A percentile compares a stretch with the other conserved stretches of the same genome.
Evolutionary conservation across 1,284 basidiomycete species (phyloP).

Genomic region (Vanrija sp.): DNA sequence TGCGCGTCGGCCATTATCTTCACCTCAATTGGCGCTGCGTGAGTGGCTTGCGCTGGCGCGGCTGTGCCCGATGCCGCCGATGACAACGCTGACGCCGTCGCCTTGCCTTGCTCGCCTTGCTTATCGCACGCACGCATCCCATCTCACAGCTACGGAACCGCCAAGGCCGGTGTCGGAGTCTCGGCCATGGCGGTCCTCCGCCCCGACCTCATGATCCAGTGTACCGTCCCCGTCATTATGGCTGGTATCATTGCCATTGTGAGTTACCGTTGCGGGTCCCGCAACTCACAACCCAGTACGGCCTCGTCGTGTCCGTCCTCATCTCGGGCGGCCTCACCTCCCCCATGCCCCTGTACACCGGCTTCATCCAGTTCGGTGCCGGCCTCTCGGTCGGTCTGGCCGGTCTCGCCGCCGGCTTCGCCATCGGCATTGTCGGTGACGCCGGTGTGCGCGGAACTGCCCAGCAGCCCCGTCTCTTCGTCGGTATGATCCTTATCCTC

Average conservation of each 20-base stretch:
- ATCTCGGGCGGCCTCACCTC: slow-evolving; percentile 64
- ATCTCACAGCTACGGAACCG: slow-evolving; percentile 67
- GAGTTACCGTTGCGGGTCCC: slow-evolving; percentile 5
- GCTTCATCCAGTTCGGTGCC: slow-evolving; percentile 85
- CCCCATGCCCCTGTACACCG: slow-evolving; percentile 67
- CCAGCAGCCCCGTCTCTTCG: slow-evolving; percentile 89
- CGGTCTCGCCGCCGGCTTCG: slow-evolving; percentile 84
- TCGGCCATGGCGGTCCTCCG: slow-evolving; percentile 96
- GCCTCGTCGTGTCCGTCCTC: slow-evolving; percentile 86
- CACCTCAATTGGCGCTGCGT: slow-evolving; percentile 64
- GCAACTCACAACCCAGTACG: slow-evolving; percentile 56
- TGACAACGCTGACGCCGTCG: neutral
- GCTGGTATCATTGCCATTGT: slow-evolving; percentile 96
- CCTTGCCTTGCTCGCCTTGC: neutral
- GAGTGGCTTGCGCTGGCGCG: slow-evolving; percentile 18
- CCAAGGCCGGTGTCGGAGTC: slow-evolving; percentile 98
- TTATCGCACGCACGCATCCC: neutral
- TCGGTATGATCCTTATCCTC: slow-evolving; percentile 74
- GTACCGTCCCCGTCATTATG: slow-evolving; percentile 97
- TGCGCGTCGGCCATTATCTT: slow-evolving; percentile 96
- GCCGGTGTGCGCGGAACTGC: slow-evolving; percentile 86
- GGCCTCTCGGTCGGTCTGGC: slow-evolving; percentile 77
- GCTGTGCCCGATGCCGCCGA: neutral
- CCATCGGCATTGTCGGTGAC: slow-evolving; percentile 93
- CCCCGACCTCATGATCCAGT: slow-evolving; percentile 92